Evolutionary conservation across 768 basidiomycete genomes (phyloP).

Genomic region (Clitopilus passeckerianus): DNA sequence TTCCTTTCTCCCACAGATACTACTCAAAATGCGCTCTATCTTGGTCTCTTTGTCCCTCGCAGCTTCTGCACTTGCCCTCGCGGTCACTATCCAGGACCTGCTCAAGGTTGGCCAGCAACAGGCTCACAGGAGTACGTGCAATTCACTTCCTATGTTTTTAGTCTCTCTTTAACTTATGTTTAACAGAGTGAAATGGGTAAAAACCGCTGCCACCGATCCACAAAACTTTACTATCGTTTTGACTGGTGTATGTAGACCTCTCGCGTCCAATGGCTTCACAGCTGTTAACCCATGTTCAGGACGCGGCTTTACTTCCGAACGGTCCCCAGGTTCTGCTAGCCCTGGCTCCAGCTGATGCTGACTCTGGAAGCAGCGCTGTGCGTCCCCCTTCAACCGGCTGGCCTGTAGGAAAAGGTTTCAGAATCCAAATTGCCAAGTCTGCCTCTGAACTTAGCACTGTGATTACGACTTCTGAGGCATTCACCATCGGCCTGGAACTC

Average conservation of each 20-base stretch:
- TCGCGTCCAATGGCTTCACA: background rate
- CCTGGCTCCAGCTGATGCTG: conserved; percentile 41
- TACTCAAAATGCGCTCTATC: conserved; percentile 35
- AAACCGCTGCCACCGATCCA: conserved; percentile 44
- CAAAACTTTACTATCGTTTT: conserved; percentile 67
- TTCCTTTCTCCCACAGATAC: conserved; percentile 10
- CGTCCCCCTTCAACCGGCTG: conserved; percentile 61
- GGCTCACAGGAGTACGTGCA: conserved; percentile 41
- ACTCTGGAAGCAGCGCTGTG: conserved; percentile 29
- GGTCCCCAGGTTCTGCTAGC: conserved; percentile 47
- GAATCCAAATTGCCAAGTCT: conserved; percentile 65
- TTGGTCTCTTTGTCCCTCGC: conserved; percentile 43
- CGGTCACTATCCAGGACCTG: conserved; percentile 47
- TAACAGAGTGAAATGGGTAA: conserved; percentile 39
- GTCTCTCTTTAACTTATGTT: conserved; percentile 32
- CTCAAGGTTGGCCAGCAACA: conserved; percentile 51
- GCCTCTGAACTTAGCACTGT: conserved; percentile 42
- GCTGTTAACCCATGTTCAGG: background rate
- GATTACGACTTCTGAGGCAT: conserved; percentile 67
- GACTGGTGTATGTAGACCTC: conserved; percentile 48
- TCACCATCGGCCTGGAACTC: conserved; percentile 34
- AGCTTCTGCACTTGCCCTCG: conserved; percentile 59
- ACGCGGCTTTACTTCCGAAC: conserved; percentile 4
- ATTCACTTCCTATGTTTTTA: background rate
- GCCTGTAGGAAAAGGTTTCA: conserved; percentile 58